phyloP scores from a whole-genome alignment of 2,329 filamentous ascomycete genomes.

The Nothophaeocryptopus gaeumannii region DNA sequence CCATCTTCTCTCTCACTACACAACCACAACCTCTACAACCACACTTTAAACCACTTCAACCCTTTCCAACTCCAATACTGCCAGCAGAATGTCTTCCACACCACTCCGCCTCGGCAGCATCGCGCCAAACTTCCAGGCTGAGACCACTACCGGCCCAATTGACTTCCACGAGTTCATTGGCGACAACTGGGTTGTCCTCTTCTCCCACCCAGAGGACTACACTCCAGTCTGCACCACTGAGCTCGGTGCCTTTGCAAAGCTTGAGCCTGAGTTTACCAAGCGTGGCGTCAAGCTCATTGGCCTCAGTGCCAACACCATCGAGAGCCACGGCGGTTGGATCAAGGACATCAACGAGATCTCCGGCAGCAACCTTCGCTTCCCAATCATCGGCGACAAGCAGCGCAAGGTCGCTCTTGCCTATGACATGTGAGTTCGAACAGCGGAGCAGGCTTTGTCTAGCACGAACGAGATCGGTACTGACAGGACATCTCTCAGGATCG shows the following conservation, averaged over 20 bases:
- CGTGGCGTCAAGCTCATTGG: slow-evolving; percentile 62
- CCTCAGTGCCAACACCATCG: slow-evolving; percentile 51
- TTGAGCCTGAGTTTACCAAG: slow-evolving; percentile 62
- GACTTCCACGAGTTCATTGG: slow-evolving; percentile 72
- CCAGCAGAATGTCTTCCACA: too few relatives aligned
- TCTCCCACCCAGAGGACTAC: slow-evolving; percentile 66
- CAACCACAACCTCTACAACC: too few relatives aligned
- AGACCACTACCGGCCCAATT: slow-evolving; percentile 64
- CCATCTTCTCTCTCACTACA: too few relatives aligned
- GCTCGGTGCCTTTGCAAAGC: slow-evolving; percentile 61
- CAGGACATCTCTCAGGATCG: slow-evolving; percentile 38
- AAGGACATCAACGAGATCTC: slow-evolving; percentile 54
- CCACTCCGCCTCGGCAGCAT: slow-evolving; percentile 33
- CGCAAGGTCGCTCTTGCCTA: slow-evolving; percentile 51
- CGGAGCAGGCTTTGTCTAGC: neutral
- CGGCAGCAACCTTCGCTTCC: slow-evolving; percentile 48
- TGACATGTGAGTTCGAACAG: slow-evolving; percentile 45
- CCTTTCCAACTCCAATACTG: too few relatives aligned
- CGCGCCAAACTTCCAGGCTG: slow-evolving; percentile 67
- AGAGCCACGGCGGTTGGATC: slow-evolving; percentile 51
- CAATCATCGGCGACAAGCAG: slow-evolving; percentile 55
- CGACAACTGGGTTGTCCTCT: slow-evolving; percentile 67
- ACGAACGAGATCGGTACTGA: neutral
- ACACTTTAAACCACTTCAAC: too few relatives aligned
- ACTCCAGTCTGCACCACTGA: slow-evolving; percentile 62